These are phyloP conservation scores for Russula brevipes DNA, from an alignment of 768 basidiomycete genomes.

Conservation along the genomic window DNA sequence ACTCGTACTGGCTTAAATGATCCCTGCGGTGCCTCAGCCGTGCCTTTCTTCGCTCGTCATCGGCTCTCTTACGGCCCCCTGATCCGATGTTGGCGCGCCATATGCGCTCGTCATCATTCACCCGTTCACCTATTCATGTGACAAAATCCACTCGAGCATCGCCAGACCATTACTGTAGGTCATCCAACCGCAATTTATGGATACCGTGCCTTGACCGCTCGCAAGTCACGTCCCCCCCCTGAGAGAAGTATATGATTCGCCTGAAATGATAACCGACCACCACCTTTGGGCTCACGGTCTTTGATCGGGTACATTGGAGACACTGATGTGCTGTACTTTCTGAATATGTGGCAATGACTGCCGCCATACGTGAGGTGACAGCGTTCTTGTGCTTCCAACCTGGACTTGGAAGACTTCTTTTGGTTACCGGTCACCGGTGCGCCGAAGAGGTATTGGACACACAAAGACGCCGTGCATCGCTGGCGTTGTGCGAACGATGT, in stretches of 20 bases:
- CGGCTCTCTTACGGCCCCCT: neutral
- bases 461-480: too few relatives aligned
- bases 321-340: too few relatives aligned
- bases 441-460: too few relatives aligned
- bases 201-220: too few relatives aligned
- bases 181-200: neutral
- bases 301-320: neutral
- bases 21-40: neutral
- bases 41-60: neutral
- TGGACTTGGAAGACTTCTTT: too few relatives aligned
- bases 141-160: neutral
- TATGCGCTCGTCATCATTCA: neutral
- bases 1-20: neutral
- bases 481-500: too few relatives aligned
- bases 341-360: too few relatives aligned
- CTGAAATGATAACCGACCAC: too few relatives aligned
- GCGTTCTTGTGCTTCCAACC: too few relatives aligned
- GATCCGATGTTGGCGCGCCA: neutral
- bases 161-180: neutral
- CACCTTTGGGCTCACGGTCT: neutral
- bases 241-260: too few relatives aligned
- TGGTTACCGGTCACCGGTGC: too few relatives aligned
- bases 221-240: too few relatives aligned
- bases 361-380: neutral
- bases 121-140: neutral